phyloP scores from a whole-genome alignment of 2,329 filamentous ascomycete species.

The Trichoderma arundinaceum region DNA sequence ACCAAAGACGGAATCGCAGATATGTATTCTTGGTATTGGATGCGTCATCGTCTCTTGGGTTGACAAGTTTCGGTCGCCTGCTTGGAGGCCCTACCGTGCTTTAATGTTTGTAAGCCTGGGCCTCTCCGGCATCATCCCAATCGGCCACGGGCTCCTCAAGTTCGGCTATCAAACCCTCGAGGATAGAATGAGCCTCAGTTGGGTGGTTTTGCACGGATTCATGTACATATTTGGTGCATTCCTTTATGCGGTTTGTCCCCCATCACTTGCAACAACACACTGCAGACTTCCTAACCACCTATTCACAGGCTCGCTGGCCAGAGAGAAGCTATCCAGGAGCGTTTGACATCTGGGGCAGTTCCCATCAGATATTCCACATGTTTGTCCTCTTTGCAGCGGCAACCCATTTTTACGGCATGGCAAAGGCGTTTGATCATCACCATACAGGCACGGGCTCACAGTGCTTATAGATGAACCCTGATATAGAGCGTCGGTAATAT shows the following conservation, averaged over 20 bases:
- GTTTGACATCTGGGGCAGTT: constrained; percentile 91
- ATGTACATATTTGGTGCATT: constrained; percentile 86
- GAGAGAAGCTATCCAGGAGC: constrained; percentile 77
- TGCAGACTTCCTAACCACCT: background rate
- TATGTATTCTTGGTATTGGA: constrained; percentile 74
- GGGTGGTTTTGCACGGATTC: constrained; percentile 78
- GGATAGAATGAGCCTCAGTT: constrained; percentile 77
- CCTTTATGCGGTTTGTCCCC: constrained; percentile 75
- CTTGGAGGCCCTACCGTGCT: constrained; percentile 83
- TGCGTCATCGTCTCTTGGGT: constrained; percentile 79
- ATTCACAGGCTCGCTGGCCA: constrained; percentile 72
- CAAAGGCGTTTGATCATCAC: constrained; percentile 85
- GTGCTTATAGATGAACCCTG: constrained; percentile 46
- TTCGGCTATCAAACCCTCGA: constrained; percentile 72
- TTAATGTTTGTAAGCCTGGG: constrained; percentile 90
- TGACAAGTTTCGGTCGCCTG: constrained; percentile 81
- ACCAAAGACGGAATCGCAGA: constrained; percentile 57
- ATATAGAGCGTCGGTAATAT: background rate
- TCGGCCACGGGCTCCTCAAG: constrained; percentile 73
- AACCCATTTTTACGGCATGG: constrained; percentile 79
- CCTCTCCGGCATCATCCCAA: constrained; percentile 79
- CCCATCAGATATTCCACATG: constrained; percentile 95
- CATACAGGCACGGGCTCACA: constrained; percentile 65
- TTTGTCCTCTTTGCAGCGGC: constrained; percentile 83
- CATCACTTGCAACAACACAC: background rate